These are phyloP conservation scores for Symbiodinium pilosum DNA, from an alignment of 73 alveolate genomes.

Conservation along the genomic window DNA sequence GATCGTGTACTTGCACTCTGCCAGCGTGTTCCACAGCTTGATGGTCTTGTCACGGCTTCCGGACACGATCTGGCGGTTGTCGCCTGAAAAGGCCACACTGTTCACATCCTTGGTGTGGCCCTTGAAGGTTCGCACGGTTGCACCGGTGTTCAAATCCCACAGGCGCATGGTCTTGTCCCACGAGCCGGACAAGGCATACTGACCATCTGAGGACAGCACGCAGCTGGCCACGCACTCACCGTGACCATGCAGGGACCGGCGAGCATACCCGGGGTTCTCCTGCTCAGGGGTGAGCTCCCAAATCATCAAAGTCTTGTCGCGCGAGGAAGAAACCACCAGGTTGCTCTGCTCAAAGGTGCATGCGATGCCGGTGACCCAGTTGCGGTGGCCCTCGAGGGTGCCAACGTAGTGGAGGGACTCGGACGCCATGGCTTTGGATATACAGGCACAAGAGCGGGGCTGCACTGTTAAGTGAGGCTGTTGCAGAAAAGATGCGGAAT, in stretches of 20 bases:
- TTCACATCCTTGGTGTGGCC: constrained; percentile 99
- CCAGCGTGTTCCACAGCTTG: constrained; percentile 99
- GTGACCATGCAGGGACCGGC: constrained; percentile 96
- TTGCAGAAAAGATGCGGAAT: too few relatives aligned
- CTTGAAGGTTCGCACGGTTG: constrained; percentile 97
- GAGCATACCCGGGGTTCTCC: constrained; percentile 91
- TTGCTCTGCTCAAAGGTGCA: constrained; percentile 92
- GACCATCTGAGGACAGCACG: constrained; percentile 98
- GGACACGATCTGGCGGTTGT: constrained; percentile 98
- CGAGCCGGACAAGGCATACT: constrained; percentile 98
- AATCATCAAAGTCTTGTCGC: constrained; percentile 89
- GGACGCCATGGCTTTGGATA: background rate
- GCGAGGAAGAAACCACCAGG: constrained; percentile 91
- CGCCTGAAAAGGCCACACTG: constrained; percentile 98
- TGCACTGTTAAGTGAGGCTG: too few relatives aligned
- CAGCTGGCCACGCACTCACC: constrained; percentile 98
- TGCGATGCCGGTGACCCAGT: constrained; percentile 95
- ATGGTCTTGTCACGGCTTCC: constrained; percentile 99
- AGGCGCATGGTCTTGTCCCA: constrained; percentile 99
- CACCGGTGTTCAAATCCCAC: constrained; percentile 98
- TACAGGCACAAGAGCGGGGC: background rate
- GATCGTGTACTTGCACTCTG: constrained; percentile 98
- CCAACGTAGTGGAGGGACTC: constrained; percentile 65
- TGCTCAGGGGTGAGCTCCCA: constrained; percentile 93
- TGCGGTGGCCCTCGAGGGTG: constrained; percentile 93